These are phyloP conservation scores for Camellia granthamiana DNA, from an alignment of 148 eudicot species.

Conservation along the genomic window DNA sequence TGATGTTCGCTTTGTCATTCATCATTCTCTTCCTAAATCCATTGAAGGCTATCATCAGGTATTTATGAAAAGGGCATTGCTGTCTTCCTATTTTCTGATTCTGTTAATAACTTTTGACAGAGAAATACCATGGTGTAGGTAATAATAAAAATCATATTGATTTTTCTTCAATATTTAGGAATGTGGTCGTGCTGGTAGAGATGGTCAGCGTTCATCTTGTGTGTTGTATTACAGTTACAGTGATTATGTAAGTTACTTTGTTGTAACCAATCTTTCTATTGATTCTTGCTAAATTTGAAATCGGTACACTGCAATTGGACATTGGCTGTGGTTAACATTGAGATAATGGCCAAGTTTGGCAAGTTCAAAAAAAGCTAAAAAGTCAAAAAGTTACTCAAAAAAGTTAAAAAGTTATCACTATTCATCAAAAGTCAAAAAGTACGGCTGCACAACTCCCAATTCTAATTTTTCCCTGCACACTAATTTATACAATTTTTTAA, in stretches of 20 bases:
- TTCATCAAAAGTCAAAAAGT: too few relatives aligned
- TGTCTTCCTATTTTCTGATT: background rate
- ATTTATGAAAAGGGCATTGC: background rate
- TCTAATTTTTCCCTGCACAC: too few relatives aligned
- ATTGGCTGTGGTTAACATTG: background rate
- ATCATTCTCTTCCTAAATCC: slow-evolving; percentile 97
- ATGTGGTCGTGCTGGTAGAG: slow-evolving; percentile 99
- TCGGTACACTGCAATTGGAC: background rate
- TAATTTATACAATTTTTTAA: too few relatives aligned
- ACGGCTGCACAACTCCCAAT: too few relatives aligned
- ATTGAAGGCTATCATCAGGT: slow-evolving; percentile 99
- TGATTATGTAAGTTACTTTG: slow-evolving; percentile 68
- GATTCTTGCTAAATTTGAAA: background rate
- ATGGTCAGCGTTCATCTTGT: slow-evolving; percentile 80
- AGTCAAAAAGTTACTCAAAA: too few relatives aligned
- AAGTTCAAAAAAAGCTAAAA: too few relatives aligned
- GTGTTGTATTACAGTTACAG: slow-evolving; percentile 85
- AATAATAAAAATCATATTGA: slow-evolving; percentile 12
- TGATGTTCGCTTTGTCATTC: slow-evolving; percentile 96
- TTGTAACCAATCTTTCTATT: background rate
- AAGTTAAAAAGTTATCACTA: too few relatives aligned
- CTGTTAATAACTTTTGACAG: background rate
- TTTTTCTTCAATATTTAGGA: slow-evolving; percentile 45
- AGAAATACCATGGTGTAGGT: background rate
- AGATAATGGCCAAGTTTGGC: too few relatives aligned